Evolutionary conservation across 2,329 filamentous ascomycete species (phyloP).

Genomic region (Fusarium concolor): DNA sequence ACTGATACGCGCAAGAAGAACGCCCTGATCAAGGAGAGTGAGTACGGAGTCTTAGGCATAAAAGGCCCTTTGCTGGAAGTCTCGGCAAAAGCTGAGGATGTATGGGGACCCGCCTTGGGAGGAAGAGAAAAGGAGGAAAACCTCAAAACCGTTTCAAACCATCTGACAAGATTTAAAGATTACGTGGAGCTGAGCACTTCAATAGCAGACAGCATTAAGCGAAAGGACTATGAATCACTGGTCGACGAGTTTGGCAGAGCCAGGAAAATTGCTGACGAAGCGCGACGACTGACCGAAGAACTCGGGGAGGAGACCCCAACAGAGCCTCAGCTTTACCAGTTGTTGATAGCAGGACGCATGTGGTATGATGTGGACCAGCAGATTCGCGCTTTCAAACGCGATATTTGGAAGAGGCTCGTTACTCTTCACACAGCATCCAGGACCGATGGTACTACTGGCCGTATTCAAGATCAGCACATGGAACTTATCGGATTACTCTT

Average conservation of each 20-base stretch:
- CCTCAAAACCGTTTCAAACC: slow-evolving; percentile 79
- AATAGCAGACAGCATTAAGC: slow-evolving; percentile 86
- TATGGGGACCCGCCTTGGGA: slow-evolving; percentile 94
- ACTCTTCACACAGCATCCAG: slow-evolving; percentile 70
- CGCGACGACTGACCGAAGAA: slow-evolving; percentile 73
- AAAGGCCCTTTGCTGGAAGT: slow-evolving; percentile 89
- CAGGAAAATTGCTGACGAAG: slow-evolving; percentile 83
- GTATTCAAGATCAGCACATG: slow-evolving; percentile 85
- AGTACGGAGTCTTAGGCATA: slow-evolving; percentile 89
- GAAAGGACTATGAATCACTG: slow-evolving; percentile 88
- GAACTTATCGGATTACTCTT: slow-evolving; percentile 88
- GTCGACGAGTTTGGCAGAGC: slow-evolving; percentile 89
- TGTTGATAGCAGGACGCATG: slow-evolving; percentile 90
- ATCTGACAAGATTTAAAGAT: slow-evolving; percentile 82
- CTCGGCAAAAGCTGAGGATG: slow-evolving; percentile 93
- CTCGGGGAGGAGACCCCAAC: slow-evolving; percentile 68
- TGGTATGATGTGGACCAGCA: slow-evolving; percentile 95
- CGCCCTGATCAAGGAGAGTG: slow-evolving; percentile 90
- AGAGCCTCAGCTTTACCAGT: slow-evolving; percentile 85
- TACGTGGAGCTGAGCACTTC: slow-evolving; percentile 84
- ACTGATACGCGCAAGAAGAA: slow-evolving; percentile 81
- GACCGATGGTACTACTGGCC: slow-evolving; percentile 59
- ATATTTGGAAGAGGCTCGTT: slow-evolving; percentile 85
- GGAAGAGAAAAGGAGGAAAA: slow-evolving; percentile 92
- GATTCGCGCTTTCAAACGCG: slow-evolving; percentile 86